These are phyloP conservation scores for Pseudodiploospora longispora DNA, from an alignment of 2,329 filamentous ascomycete genomes.

Conservation along the genomic window DNA sequence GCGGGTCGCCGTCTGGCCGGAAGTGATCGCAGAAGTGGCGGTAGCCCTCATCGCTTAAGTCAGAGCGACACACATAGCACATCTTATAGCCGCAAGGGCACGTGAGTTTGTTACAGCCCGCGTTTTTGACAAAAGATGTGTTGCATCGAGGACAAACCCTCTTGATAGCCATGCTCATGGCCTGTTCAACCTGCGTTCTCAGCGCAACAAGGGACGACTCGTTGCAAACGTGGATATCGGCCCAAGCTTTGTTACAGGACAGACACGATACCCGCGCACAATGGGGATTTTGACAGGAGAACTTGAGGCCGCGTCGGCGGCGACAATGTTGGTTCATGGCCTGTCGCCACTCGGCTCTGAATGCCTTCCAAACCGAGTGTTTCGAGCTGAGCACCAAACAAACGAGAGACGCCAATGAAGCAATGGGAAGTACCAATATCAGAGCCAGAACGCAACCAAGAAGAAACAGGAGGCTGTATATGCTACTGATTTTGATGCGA, in stretches of 20 bases:
- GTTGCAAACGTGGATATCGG: slow-evolving; percentile 83
- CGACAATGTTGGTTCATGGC: slow-evolving; percentile 62
- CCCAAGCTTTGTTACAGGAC: slow-evolving; percentile 73
- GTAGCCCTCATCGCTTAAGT: slow-evolving; percentile 70
- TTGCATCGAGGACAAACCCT: slow-evolving; percentile 88
- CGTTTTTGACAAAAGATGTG: slow-evolving; percentile 84
- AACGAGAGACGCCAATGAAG: slow-evolving; percentile 38
- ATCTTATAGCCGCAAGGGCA: slow-evolving; percentile 95
- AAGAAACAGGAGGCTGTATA: slow-evolving; percentile 42
- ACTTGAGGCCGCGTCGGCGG: slow-evolving; percentile 64
- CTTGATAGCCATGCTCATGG: slow-evolving; percentile 89
- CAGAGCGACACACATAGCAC: slow-evolving; percentile 91
- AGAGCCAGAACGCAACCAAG: slow-evolving; percentile 45
- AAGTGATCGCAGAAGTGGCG: slow-evolving; percentile 96
- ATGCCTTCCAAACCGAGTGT: slow-evolving; percentile 32
- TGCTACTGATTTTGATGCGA: slow-evolving; percentile 45
- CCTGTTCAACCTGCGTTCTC: slow-evolving; percentile 82
- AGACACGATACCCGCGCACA: slow-evolving; percentile 72
- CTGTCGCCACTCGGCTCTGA: slow-evolving; percentile 41
- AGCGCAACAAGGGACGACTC: slow-evolving; percentile 74
- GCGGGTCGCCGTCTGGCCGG: slow-evolving; percentile 65
- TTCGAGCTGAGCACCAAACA: slow-evolving; percentile 36
- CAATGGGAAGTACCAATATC: slow-evolving; percentile 46
- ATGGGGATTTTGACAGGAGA: slow-evolving; percentile 62
- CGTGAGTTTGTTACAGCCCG: slow-evolving; percentile 93